Base-by-base conservation (phyloP, 495 filamentous ascomycete species). In the Viridothelium virens region DNA sequence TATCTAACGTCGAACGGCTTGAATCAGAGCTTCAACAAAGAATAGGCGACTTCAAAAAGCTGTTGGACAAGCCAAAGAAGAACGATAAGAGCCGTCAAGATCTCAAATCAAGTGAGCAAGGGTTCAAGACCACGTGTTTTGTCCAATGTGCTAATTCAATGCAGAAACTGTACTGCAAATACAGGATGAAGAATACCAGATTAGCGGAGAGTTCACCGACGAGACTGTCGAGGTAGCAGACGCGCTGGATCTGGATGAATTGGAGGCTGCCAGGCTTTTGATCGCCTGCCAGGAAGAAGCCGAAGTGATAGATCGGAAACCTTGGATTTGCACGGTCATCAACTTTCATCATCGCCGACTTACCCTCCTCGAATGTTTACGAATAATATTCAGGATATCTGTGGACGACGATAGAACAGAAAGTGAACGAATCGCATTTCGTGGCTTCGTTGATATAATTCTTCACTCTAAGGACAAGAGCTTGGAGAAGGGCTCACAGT, bases 141-240 rank as follows among this genome's bases (percentile, higher is more conserved):
- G 53, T n/a, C 7, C 63, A 56, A 16, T 10, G 56, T 38, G 16
- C 41, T 50, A 38, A 48, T 47, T 25, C 41, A 34, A 41, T 61
- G 41, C 63, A 14, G 18, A 63, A 56, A 66, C 16, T 66, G 56
- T 64, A 92, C 91, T 97, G 65, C 83, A 77, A 18, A 72, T 94
- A 66, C 82, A 83, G 69, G 87, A 87, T 66, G 82, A 82, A 9
- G 85, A 92, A 70, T 97, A 91, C 74, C 70, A 82, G n/a, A 78
- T 97, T 74, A 97, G 96, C 73, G 80, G 87, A 48, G 86, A 93
- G 70, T 97, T 97, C 75, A 83, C 91, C 74, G 86, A 95, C 75
- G 83, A 86, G 64, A 82, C 87, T 41, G 79, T 92, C 18, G 82
- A 89, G 73, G 77, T 97, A 46, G 90, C 92, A 62, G 93, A 97